These are phyloP conservation scores for Strobilomyces echinocephalus DNA, from an alignment of 768 basidiomycete species.

Conservation along the genomic window DNA sequence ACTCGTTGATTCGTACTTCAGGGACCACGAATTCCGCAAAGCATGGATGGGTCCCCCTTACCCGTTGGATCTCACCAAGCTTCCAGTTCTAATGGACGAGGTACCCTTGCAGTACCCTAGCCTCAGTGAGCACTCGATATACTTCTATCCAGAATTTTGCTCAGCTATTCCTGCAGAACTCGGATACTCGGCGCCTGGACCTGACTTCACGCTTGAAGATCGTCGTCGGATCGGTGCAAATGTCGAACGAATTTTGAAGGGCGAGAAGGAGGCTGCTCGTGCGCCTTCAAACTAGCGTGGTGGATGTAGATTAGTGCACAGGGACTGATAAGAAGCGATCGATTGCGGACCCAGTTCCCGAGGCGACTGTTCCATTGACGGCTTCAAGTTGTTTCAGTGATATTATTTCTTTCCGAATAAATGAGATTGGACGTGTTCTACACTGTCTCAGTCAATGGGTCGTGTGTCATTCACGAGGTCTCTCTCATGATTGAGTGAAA, in stretches of 20 bases:
- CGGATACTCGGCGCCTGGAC: constrained; percentile 57
- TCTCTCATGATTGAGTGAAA: too few species aligned
- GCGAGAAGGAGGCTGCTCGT: constrained; percentile 65
- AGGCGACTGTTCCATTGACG: too few species aligned
- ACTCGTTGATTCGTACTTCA: constrained; percentile 22
- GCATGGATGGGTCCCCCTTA: constrained; percentile 74
- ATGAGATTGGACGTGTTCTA: neutral
- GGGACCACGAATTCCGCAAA: constrained; percentile 65
- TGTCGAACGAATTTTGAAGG: constrained; percentile 52
- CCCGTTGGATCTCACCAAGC: constrained; percentile 56
- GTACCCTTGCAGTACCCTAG: constrained; percentile 68
- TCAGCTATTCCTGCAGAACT: constrained; percentile 41
- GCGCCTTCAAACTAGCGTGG: constrained; percentile 38
- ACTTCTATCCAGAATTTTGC: neutral
- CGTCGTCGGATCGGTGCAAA: constrained; percentile 56
- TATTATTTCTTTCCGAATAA: neutral
- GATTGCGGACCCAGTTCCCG: neutral
- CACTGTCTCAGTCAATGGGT: too few species aligned
- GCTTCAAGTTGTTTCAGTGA: neutral
- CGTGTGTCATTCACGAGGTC: too few species aligned
- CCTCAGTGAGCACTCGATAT: constrained; percentile 44
- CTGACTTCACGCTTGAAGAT: constrained; percentile 53
- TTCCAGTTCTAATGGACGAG: constrained; percentile 48
- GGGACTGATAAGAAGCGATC: neutral
- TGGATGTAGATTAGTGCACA: neutral